Percentiles rank a stretch among this genome's conserved stretches.
Evolutionary conservation across 2,329 filamentous ascomycete genomes (phyloP).

Genomic region (Metarhizium sp.): DNA sequence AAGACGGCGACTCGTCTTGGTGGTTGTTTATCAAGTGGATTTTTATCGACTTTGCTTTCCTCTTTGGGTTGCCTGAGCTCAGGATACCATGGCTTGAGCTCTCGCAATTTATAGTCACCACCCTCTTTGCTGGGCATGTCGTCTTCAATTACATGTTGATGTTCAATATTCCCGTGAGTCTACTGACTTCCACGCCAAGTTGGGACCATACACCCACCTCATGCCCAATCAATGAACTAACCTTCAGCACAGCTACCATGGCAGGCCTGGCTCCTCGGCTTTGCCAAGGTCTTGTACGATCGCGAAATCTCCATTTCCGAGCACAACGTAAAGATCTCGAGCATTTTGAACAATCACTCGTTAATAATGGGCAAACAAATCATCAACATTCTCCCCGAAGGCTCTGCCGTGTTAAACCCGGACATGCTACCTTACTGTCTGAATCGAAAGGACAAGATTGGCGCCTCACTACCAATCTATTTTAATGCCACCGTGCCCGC

Average conservation of each 20-base stretch:
- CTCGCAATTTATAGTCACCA: conserved; percentile 63
- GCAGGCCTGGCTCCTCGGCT: conserved; percentile 59
- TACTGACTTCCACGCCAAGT: not conserved
- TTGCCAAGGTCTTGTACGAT: conserved; percentile 80
- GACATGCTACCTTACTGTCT: conserved; percentile 75
- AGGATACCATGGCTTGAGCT: conserved; percentile 96
- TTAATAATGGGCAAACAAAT: conserved; percentile 95
- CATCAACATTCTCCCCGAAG: conserved; percentile 94
- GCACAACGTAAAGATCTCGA: conserved; percentile 77
- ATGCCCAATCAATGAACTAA: not conserved
- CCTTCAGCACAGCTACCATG: conserved; percentile 51
- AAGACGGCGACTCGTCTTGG: conserved; percentile 79
- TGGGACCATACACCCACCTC: not conserved
- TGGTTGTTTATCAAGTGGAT: conserved; percentile 93
- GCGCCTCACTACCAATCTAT: conserved; percentile 66
- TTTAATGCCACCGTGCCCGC: conserved; percentile 92
- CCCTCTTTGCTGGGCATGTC: conserved; percentile 63
- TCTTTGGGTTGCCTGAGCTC: conserved; percentile 79
- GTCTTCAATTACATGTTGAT: conserved; percentile 77
- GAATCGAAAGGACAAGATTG: conserved; percentile 48
- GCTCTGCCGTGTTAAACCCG: conserved; percentile 84
- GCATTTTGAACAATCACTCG: conserved; percentile 83
- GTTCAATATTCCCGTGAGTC: conserved; percentile 73
- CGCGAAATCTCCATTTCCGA: conserved; percentile 92
- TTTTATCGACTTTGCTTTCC: conserved; percentile 72